A percentile compares a stretch with the other conserved stretches of the same genome.
Evolutionary conservation across 148 eudicot genomes (phyloP).

Genomic region (Gaultheria prostrata): DNA sequence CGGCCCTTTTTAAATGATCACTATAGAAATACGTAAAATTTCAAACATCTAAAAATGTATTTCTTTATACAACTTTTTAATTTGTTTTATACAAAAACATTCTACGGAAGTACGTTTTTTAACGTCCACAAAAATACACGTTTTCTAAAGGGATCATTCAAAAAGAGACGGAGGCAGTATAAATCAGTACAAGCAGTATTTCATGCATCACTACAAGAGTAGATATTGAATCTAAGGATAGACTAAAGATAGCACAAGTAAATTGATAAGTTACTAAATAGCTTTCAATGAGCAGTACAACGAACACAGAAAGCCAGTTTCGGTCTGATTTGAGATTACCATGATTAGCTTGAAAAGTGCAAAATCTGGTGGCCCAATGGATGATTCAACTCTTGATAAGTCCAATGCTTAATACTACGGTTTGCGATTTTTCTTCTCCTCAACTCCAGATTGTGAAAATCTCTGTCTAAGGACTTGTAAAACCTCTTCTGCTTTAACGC

Average conservation of each 20-base stretch:
- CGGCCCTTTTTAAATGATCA: no score
- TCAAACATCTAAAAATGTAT: no score
- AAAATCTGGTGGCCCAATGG: neutral
- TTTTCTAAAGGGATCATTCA: no score
- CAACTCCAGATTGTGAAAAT: conserved; percentile 78
- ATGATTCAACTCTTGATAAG: neutral
- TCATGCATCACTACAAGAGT: neutral
- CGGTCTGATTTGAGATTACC: neutral
- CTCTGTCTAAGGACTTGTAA: conserved; percentile 58
- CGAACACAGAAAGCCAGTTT: neutral
- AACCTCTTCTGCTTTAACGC: conserved; percentile 74
- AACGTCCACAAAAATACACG: no score
- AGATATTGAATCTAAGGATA: no score
- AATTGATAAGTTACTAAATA: neutral
- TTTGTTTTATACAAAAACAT: no score
- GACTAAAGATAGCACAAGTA: neutral
- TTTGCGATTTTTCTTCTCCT: conserved; percentile 73
- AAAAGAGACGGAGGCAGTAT: no score
- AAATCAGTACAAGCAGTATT: no score
- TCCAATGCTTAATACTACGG: conserved; percentile 13
- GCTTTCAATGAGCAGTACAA: neutral
- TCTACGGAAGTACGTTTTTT: no score
- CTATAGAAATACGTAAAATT: no score
- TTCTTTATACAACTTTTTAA: no score
- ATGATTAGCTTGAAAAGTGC: neutral